Conservation (phyloP, 441 rosid species). For the Sinapis alba region DNA sequence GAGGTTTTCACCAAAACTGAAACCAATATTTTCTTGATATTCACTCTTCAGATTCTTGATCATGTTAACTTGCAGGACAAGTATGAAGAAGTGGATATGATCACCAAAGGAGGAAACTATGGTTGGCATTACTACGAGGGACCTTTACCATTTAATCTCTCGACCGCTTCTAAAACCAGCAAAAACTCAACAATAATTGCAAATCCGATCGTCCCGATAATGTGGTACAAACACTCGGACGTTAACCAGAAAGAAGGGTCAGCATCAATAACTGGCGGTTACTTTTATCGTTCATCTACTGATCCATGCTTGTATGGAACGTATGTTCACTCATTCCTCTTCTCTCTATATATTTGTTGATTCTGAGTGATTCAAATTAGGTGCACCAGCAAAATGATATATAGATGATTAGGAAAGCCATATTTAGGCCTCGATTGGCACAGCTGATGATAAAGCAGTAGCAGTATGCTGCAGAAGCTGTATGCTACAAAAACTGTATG, state of each 20-base stretch:
- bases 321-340: slow-evolving; percentile 24
- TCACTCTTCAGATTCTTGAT: slow-evolving; percentile 10
- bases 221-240: slow-evolving; percentile 53
- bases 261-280: slow-evolving; percentile 56
- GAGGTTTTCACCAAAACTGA: slow-evolving; percentile 36
- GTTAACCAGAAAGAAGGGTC: slow-evolving; percentile 41
- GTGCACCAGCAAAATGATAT: not conserved
- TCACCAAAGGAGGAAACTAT: slow-evolving; percentile 45
- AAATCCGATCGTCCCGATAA: slow-evolving; percentile 47
- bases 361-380: not conserved
- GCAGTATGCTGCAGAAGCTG: too few relatives aligned
- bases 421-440: too few relatives aligned
- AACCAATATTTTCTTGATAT: not conserved
- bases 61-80: slow-evolving; percentile 37
- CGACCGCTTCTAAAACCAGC: slow-evolving; percentile 15
- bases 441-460: too few relatives aligned
- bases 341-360: not conserved
- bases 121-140: slow-evolving; percentile 51
- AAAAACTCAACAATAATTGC: slow-evolving; percentile 47
- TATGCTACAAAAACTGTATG: too few relatives aligned
- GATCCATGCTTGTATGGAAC: slow-evolving; percentile 59
- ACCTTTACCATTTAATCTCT: slow-evolving; percentile 23
- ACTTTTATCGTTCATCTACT: slow-evolving; percentile 49
- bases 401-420: not conserved
- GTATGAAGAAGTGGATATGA: slow-evolving; percentile 49